Base-by-base conservation (phyloP, 2,329 filamentous ascomycete species). In the Venturiaceae sp. region DNA sequence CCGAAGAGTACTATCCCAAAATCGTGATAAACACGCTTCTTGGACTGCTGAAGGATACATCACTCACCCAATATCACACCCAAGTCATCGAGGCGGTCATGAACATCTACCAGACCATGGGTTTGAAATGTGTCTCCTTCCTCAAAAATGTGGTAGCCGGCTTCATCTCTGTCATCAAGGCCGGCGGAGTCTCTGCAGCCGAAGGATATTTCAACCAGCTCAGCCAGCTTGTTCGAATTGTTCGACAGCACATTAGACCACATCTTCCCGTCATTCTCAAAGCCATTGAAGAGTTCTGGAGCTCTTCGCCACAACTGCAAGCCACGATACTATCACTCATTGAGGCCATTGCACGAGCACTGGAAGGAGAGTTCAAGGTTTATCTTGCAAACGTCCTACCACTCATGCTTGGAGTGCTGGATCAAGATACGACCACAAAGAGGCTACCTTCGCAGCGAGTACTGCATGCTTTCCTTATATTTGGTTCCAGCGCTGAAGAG, bases 141-240 rank as follows among this genome's bases (percentile, higher is more conserved):
- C 82, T 99, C 1, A 88, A 89, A 61, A 87, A 94, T 61, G 96
- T 99, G 61, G 89, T 99, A 33, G 94, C 95, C 0, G 94, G 91
- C 0, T 99, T 99, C 68, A 80, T 99, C 44, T 80, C 84, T 16
- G 92, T 99, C 58, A 96, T 99, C 61, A 83, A 87, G 64, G 87
- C 87, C 55, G 91, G 92, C 5, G 84, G 89, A 16, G 78, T 83
- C 2, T 87, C 84, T 54, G 84, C 90, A 37, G 82, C 96, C 0
- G 94, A 99, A 69, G 92, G 91, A 2, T 99, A 99, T 71, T 99
- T 99, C 75, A 99, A 94, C 67, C 94, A 99, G 69, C 80, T 99
- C 56, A 90, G 92, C 46, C 88, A 92, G 39, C 78, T 99, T 21
- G 94, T 99, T 34, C 89, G 87, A 62, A 97, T 99, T 63, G 95